Conservation (phyloP, 306 rosid genomes). For the Prunus padus region DNA sequence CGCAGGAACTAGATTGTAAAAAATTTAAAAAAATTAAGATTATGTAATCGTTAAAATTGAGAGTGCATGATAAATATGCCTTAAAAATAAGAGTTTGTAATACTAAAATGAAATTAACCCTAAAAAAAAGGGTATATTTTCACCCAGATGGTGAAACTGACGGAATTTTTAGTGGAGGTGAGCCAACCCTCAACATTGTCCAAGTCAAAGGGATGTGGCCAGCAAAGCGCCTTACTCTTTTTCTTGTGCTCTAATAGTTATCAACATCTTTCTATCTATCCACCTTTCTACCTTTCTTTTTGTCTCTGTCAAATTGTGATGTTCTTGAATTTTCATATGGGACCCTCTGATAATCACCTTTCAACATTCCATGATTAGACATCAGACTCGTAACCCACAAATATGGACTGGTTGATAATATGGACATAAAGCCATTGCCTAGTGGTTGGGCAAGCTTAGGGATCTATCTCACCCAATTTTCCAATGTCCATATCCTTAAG, state of each 20-base stretch:
- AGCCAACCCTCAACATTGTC: slow-evolving; percentile 19
- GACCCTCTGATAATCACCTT: slow-evolving; percentile 19
- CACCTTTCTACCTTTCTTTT: background rate
- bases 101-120: background rate
- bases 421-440: slow-evolving; percentile 32
- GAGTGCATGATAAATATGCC: too few species aligned
- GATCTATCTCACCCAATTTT: slow-evolving; percentile 32
- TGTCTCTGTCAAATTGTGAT: background rate
- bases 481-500: slow-evolving; percentile 7
- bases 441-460: slow-evolving; percentile 17
- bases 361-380: slow-evolving; percentile 40
- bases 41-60: too few species aligned
- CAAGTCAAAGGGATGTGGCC: background rate
- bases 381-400: slow-evolving; percentile 30
- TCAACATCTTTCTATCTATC: background rate
- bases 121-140: background rate
- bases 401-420: slow-evolving; percentile 23
- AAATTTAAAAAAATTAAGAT: too few species aligned
- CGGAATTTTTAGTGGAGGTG: slow-evolving; percentile 20
- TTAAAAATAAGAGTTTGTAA: too few species aligned
- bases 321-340: slow-evolving; percentile 8
- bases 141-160: background rate
- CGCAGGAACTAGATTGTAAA: too few species aligned
- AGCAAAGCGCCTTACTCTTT: background rate
- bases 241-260: slow-evolving; percentile 22